Conservation (phyloP, 495 filamentous ascomycete genomes). For the Trichoderma reesei region DNA sequence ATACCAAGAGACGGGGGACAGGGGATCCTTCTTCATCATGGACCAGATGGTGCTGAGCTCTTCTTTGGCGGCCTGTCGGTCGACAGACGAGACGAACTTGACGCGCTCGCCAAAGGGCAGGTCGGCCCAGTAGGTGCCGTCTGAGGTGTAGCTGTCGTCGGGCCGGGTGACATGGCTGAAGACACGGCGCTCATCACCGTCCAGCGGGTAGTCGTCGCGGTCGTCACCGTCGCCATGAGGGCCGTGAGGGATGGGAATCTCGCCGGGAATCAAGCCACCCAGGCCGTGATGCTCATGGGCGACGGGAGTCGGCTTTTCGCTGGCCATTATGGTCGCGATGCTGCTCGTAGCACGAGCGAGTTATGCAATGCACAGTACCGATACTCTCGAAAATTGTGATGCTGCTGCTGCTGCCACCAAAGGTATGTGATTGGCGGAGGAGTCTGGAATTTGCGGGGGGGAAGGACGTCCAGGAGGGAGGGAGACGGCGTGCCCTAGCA, state of each 20-base stretch:
- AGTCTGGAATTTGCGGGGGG: background rate
- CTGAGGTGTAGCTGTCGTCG: slow-evolving; percentile 67
- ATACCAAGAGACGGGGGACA: slow-evolving; percentile 72
- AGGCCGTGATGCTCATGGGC: slow-evolving; percentile 32
- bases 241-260: slow-evolving; percentile 40
- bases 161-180: slow-evolving; percentile 68
- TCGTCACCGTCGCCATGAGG: slow-evolving; percentile 28
- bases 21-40: slow-evolving; percentile 73
- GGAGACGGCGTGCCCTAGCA: background rate
- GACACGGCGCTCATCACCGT: slow-evolving; percentile 53
- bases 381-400: background rate
- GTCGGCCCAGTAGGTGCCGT: slow-evolving; percentile 90
- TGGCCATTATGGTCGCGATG: background rate
- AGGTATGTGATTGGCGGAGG: background rate
- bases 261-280: slow-evolving; percentile 20
- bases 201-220: slow-evolving; percentile 28
- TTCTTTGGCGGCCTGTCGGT: slow-evolving; percentile 50
- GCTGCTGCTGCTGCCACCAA: background rate
- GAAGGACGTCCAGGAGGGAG: background rate
- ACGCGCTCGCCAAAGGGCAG: slow-evolving; percentile 54
- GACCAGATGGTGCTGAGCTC: slow-evolving; percentile 58
- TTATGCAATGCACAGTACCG: background rate
- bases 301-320: background rate
- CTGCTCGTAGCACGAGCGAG: background rate
- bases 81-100: slow-evolving; percentile 59